Evolutionary conservation across 225 moss, liverwort and hornwort genomes (phyloP), one percentile per base, ranked within the genome.

Genomic region (Pleurozium schreberi): DNA sequence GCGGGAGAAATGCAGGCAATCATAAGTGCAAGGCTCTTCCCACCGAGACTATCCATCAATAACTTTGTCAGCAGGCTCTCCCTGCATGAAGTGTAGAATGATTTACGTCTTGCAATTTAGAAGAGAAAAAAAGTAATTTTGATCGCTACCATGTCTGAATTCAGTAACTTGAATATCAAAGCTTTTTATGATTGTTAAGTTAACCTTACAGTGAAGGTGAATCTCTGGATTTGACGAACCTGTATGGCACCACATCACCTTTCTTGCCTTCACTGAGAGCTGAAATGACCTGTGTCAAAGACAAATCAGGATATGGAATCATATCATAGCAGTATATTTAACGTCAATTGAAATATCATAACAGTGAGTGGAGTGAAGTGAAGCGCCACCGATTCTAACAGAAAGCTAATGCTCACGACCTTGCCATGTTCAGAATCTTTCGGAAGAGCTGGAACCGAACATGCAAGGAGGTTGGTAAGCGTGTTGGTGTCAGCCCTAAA

Each of bases 31-130:
- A 99, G 96, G 64, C 98, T 96, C 89, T 96, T 97, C 77, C 98
- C 98, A 77, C 98, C 98, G 71, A 99, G 92, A 92, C 98, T 97
- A 89, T 99, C 98, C 98, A 99, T 99, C 88, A 99, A 87, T 86
- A 99, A 80, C 88, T 99, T 97, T 42, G 98, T 99, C 92, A 99
- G 92, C 93, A 99, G 92, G 86, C 97, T 99, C 89, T 99, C 98
- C 93, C 98, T 99, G 92, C 87, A 90, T 73, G 80, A 55, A 80
- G 83, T 53, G 42, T 43, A 70, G 77, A 43, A 64, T 76, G 47
- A 55, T 73, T 89, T 60, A 70, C 81, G 63, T 75, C 83, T 88
- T 86, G 73, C 77, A 57, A 57, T 62, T 89, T 66, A 36, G 70
- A 88, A 85, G n/a, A n/a, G n/a, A n/a, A 85, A 38, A 59, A 74